Evolutionary conservation across 768 basidiomycete species (phyloP), one percentile per base, ranked within the genome.

Genomic region (Royoungia palumana): DNA sequence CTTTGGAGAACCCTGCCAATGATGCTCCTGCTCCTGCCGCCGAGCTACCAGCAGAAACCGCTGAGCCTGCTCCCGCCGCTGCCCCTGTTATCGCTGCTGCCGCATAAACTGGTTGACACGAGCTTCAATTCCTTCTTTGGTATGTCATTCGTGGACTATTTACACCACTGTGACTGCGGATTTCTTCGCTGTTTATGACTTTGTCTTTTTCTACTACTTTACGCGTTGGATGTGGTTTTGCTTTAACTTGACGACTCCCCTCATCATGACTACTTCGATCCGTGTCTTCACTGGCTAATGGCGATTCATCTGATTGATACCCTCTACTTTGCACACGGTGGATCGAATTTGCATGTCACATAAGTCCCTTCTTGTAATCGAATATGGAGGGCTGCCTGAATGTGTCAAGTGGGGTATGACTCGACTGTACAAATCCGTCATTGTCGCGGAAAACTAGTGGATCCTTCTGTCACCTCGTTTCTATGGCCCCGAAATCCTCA

Each of bases 1-100:
- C 92, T 50, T 75, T 94, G 56, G 89, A 91, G 74, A 79, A 87
- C 67, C 84, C 88, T 32, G 84, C 83, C 17, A 70, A 76, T 19
- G 79, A 79, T 57, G 61, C 73, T 14, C 57, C 72, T 22, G 57
- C 69, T 5, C 49, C 68, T 37, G 59, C 70, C 5, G 44, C 57
- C 11, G 76, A 74, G 59, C 61, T 67, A 13, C 64, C 61, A 6
- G 53, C 54, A 25, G 78, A 74, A 59, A 50, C 64, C 17, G 61
- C 68, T 21, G 62, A 65, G 35, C 67, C 71, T 8, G 58, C 57
- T 49, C 75, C 83, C 32, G 75, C 77, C 40, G 76, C 78, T 39
- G 67, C 82, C 32, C 80, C 87, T 43, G 81, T 83, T 51, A 86
- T 92, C 51, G 82, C 86, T 51, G 89, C 90, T 41, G 73, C 90